Evolutionary conservation across 441 rosid genomes (phyloP).

Genomic region (Raphanus hybrid): DNA sequence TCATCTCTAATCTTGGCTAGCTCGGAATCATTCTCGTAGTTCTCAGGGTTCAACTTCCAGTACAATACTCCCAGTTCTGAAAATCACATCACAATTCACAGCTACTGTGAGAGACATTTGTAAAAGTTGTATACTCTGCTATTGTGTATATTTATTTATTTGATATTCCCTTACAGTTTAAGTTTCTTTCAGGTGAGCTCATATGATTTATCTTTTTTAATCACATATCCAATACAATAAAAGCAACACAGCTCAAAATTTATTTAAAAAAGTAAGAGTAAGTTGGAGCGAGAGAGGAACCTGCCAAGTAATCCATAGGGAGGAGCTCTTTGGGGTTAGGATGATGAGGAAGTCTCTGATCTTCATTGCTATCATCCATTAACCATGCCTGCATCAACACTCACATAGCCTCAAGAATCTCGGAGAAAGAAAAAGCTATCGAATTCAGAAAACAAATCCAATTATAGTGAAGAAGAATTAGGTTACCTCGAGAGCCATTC

Average conservation of each 20-base stretch:
- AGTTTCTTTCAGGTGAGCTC: neutral
- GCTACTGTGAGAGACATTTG: neutral
- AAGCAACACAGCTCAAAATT: neutral
- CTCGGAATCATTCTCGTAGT: slow-evolving; percentile 71
- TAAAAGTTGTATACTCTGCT: neutral
- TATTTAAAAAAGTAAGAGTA: neutral
- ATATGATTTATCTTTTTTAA: neutral
- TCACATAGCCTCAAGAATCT: neutral
- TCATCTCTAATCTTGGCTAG: slow-evolving; percentile 64
- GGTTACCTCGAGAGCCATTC: slow-evolving; percentile 74
- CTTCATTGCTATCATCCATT: slow-evolving; percentile 71
- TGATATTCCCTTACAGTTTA: too few relatives aligned
- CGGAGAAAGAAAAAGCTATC: neutral
- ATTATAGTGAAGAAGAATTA: neutral
- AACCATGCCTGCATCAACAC: slow-evolving; percentile 73
- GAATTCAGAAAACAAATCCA: neutral
- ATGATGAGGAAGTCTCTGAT: slow-evolving; percentile 75
- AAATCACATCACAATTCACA: slow-evolving; percentile 12
- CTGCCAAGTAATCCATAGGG: slow-evolving; percentile 62
- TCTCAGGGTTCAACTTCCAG: slow-evolving; percentile 75
- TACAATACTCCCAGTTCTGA: slow-evolving; percentile 78
- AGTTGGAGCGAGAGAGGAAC: slow-evolving; percentile 32
- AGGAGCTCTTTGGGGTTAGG: slow-evolving; percentile 61
- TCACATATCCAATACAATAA: neutral
- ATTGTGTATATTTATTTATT: neutral